Conservation (phyloP, 1,139 yeast genomes). For the Blastobotrys aristatus region DNA sequence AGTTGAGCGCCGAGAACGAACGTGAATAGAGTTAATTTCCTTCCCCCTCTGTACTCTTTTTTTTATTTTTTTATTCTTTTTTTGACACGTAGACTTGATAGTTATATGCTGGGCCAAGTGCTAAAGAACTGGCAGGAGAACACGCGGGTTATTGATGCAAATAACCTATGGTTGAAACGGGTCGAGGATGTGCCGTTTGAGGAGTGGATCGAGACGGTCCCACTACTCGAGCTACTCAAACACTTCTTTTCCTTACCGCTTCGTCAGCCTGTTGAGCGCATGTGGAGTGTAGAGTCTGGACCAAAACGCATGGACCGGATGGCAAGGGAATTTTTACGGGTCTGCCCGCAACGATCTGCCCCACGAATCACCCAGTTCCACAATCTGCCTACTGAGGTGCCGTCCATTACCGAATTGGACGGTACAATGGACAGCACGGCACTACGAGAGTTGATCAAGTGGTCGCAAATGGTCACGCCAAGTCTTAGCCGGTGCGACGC, state of each 20-base stretch:
- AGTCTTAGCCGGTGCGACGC: background rate
- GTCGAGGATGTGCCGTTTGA: background rate
- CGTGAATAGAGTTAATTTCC: conserved; percentile 1
- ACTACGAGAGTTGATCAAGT: background rate
- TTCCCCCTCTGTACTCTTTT: no score
- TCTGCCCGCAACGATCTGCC: background rate
- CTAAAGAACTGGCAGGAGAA: background rate
- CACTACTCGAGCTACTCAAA: background rate
- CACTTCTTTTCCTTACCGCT: conserved; percentile 4
- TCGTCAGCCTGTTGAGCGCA: background rate
- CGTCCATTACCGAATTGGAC: no score
- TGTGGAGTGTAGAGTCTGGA: background rate
- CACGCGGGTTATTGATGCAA: background rate
- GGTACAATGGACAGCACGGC: background rate
- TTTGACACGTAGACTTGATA: background rate
- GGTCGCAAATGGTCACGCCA: background rate
- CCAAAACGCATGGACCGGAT: background rate
- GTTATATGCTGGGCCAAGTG: background rate
- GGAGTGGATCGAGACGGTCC: background rate
- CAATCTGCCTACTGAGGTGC: background rate
- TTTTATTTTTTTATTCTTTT: background rate
- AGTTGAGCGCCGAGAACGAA: conserved; percentile 33
- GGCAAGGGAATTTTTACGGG: background rate
- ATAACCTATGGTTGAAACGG: background rate
- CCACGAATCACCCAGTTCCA: no score